Percentiles rank a stretch among this genome's conserved stretches.
Conservation (phyloP, 1,139 yeast genomes). For the Yamadazyma mexicana region DNA sequence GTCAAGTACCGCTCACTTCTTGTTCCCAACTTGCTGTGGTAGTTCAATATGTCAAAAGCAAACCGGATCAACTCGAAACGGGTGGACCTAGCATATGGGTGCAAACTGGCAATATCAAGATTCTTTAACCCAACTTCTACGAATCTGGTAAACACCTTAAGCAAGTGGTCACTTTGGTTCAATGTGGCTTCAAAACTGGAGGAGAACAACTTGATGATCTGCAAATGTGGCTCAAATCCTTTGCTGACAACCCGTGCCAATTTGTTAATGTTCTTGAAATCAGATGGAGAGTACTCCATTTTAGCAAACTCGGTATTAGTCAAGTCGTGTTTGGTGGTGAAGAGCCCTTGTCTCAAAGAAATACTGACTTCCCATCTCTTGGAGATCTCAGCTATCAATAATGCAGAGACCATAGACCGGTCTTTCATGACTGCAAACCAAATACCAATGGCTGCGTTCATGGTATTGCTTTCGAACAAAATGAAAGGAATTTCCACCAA, state of each 20-base stretch:
- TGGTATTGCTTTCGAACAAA: conserved; percentile 57
- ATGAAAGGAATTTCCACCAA: conserved; percentile 73
- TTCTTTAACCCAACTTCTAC: conserved; percentile 59
- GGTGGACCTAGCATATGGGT: conserved; percentile 75
- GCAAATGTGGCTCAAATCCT: conserved; percentile 71
- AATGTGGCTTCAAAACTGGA: conserved; percentile 84
- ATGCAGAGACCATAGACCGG: conserved; percentile 52
- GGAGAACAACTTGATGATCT: conserved; percentile 64
- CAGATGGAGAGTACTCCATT: conserved; percentile 92
- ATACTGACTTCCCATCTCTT: conserved; percentile 70
- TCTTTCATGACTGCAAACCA: conserved; percentile 86
- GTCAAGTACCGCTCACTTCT: conserved; percentile 48
- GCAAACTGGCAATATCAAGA: conserved; percentile 63
- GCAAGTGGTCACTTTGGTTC: conserved; percentile 69
- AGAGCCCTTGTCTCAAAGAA: conserved; percentile 62
- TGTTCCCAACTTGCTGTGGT: conserved; percentile 52
- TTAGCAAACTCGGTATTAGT: conserved; percentile 60
- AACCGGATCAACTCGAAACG: conserved; percentile 75
- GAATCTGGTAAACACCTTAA: conserved; percentile 68
- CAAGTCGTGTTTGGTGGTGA: conserved; percentile 59
- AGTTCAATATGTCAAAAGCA: conserved; percentile 62
- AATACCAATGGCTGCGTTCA: conserved; percentile 67
- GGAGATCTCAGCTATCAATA: conserved; percentile 69
- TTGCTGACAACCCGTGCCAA: conserved; percentile 39
- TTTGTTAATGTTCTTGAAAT: conserved; percentile 58